Percentiles rank a stretch among this genome's conserved stretches.
Evolutionary conservation across 768 basidiomycete species (phyloP).

Genomic region (Daedaleopsis sinensis): DNA sequence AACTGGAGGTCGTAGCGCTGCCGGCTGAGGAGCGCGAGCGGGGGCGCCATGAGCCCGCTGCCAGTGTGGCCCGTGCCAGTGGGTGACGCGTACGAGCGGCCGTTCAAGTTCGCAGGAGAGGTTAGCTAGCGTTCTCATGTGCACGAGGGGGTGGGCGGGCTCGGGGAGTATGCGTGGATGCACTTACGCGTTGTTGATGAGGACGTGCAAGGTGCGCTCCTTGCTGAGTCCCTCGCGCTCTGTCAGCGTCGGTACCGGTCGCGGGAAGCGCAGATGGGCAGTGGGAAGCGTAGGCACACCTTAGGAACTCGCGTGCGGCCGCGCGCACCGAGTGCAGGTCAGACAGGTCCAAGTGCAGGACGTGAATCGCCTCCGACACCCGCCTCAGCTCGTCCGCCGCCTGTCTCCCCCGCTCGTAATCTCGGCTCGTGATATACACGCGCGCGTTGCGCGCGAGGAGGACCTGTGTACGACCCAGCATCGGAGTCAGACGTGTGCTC

Average conservation of each 20-base stretch:
- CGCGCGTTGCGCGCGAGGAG: constrained; percentile 12
- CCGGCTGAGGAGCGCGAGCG: constrained; percentile 3
- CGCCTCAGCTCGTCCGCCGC: constrained; percentile 8
- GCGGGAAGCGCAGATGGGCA: too few relatives aligned
- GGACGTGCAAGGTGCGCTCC: constrained; percentile 45
- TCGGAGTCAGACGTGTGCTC: not conserved
- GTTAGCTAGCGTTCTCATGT: constrained; percentile 30
- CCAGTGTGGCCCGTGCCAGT: constrained; percentile 34
- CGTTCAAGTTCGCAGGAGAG: too few relatives aligned
- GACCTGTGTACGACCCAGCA: not conserved
- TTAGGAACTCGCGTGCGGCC: constrained; percentile 6
- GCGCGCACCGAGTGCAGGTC: constrained; percentile 9
- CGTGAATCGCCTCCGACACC: constrained; percentile 7
- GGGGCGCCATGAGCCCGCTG: constrained; percentile 30
- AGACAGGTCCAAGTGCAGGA: constrained; percentile 6
- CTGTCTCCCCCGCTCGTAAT: not conserved
- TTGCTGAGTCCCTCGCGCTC: constrained; percentile 19
- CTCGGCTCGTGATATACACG: constrained; percentile 12
- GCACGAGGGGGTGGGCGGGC: not conserved
- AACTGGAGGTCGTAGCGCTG: constrained; percentile 46
- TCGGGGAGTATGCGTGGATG: not conserved
- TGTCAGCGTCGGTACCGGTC: too few relatives aligned
- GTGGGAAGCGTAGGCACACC: not conserved
- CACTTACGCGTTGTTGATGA: constrained; percentile 53
- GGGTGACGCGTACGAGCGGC: too few relatives aligned